Conservation (phyloP, 768 basidiomycete species). For the Lyophyllum decastes region DNA sequence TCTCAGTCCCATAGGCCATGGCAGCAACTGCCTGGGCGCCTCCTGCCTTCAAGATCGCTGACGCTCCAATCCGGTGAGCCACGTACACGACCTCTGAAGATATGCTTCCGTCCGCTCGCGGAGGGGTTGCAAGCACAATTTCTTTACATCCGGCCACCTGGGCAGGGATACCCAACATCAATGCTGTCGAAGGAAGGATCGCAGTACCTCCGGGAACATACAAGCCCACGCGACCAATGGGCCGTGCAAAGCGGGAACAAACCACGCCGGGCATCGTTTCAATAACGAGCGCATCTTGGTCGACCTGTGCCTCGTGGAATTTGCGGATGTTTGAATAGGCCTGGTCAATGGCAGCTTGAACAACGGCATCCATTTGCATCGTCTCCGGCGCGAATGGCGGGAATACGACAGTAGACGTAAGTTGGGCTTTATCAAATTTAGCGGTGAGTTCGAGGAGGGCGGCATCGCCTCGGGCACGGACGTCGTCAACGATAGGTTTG, state of each 20-base stretch:
- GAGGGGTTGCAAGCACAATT: constrained; percentile 96
- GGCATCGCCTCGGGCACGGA: constrained; percentile 80
- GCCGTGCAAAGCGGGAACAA: constrained; percentile 91
- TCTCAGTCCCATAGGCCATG: constrained; percentile 93
- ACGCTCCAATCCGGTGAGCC: constrained; percentile 87
- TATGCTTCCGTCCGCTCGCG: constrained; percentile 87
- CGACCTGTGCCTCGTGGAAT: constrained; percentile 91
- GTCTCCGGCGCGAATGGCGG: constrained; percentile 76
- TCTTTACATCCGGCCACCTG: constrained; percentile 94
- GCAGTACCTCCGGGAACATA: constrained; percentile 99
- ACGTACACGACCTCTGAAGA: constrained; percentile 98
- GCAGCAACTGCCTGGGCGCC: constrained; percentile 97
- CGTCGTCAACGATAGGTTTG: constrained; percentile 89
- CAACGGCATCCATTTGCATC: constrained; percentile 59
- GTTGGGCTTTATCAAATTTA: constrained; percentile 86
- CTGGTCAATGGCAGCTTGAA: constrained; percentile 81
- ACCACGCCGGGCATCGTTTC: constrained; percentile 99
- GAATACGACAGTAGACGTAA: constrained; percentile 68
- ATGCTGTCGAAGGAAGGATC: constrained; percentile 91
- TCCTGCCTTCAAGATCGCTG: constrained; percentile 90
- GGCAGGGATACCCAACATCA: constrained; percentile 98
- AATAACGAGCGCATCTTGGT: constrained; percentile 68
- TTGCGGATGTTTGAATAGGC: constrained; percentile 91
- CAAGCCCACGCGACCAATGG: constrained; percentile 94
- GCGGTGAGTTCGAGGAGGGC: constrained; percentile 88